Percentiles rank a stretch among this genome's conserved stretches.
Conservation (phyloP, 768 basidiomycete genomes). For the Boletus tylopilopsis region DNA sequence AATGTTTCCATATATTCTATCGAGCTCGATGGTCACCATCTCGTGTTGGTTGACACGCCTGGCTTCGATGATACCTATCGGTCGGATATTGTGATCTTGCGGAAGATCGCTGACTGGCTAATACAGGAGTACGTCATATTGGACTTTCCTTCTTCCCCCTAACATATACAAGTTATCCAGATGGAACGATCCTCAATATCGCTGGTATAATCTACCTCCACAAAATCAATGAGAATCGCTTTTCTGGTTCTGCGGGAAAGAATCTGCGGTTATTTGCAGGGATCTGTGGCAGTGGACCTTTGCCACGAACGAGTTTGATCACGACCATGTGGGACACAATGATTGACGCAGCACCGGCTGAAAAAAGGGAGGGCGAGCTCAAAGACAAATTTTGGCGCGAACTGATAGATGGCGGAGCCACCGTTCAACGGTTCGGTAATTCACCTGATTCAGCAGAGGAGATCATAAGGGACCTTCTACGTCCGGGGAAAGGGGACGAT, state of each 20-base stretch:
- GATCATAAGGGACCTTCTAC: not conserved
- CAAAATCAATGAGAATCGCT: slow-evolving; percentile 33
- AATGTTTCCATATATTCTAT: slow-evolving; percentile 2
- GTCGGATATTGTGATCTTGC: slow-evolving; percentile 9
- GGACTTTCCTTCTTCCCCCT: not conserved
- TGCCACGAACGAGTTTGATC: slow-evolving; percentile 30
- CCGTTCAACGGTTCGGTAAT: not conserved
- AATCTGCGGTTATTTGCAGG: slow-evolving; percentile 34
- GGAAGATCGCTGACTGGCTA: slow-evolving; percentile 15
- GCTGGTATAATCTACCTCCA: slow-evolving; percentile 34
- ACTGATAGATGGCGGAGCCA: slow-evolving; percentile 5
- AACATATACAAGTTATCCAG: slow-evolving; percentile 8
- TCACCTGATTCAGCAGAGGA: not conserved
- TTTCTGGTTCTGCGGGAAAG: slow-evolving; percentile 27
- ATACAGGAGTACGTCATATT: slow-evolving; percentile 11
- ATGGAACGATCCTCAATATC: slow-evolving; percentile 6
- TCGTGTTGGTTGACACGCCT: slow-evolving; percentile 22
- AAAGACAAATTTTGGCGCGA: slow-evolving; percentile 21
- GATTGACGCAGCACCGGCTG: slow-evolving; percentile 11
- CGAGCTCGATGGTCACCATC: not conserved
- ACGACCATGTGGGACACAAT: slow-evolving; percentile 38
- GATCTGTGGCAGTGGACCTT: slow-evolving; percentile 32
- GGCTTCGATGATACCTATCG: slow-evolving; percentile 22
- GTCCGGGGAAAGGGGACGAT: not conserved
- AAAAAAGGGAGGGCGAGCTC: slow-evolving; percentile 24